Conservation (phyloP, 176 grass and related monocot species). For the Alopecurus myosuroides region DNA sequence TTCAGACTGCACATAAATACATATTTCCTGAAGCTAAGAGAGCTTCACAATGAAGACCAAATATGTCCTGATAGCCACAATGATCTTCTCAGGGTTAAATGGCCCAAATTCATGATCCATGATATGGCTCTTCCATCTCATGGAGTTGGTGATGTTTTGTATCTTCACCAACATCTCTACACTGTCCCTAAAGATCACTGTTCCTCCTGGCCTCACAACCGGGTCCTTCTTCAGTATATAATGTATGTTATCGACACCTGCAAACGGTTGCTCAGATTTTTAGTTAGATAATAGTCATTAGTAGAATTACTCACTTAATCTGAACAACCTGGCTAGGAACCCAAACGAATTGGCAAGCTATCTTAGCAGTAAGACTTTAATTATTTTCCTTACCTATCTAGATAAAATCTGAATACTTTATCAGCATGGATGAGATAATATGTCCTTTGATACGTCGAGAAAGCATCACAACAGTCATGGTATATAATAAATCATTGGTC, state of each 20-base stretch:
- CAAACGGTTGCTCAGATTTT: too few relatives aligned
- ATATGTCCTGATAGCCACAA: conserved; percentile 66
- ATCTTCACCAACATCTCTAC: conserved; percentile 50
- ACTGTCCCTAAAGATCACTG: conserved; percentile 55
- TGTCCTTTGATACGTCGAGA: conserved; percentile 78
- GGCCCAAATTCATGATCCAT: conserved; percentile 71
- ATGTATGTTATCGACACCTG: too few relatives aligned
- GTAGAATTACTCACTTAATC: neutral
- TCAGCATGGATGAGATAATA: conserved; percentile 80
- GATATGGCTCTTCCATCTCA: conserved; percentile 72
- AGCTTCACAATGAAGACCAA: neutral
- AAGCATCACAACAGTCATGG: conserved; percentile 87
- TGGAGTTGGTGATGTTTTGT: conserved; percentile 37
- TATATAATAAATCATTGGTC: too few relatives aligned
- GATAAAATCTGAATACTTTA: conserved; percentile 57
- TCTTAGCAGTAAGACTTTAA: neutral
- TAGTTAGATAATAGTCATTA: neutral
- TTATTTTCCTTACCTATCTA: conserved; percentile 46
- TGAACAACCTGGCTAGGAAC: too few relatives aligned
- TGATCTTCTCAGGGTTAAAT: conserved; percentile 72
- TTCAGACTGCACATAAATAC: conserved; percentile 3
- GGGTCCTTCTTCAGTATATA: too few relatives aligned
- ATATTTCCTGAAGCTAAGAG: neutral
- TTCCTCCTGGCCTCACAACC: too few relatives aligned
- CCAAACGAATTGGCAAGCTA: too few relatives aligned